phyloP scores from a whole-genome alignment of 768 basidiomycete species.

The Boletales sp. region DNA sequence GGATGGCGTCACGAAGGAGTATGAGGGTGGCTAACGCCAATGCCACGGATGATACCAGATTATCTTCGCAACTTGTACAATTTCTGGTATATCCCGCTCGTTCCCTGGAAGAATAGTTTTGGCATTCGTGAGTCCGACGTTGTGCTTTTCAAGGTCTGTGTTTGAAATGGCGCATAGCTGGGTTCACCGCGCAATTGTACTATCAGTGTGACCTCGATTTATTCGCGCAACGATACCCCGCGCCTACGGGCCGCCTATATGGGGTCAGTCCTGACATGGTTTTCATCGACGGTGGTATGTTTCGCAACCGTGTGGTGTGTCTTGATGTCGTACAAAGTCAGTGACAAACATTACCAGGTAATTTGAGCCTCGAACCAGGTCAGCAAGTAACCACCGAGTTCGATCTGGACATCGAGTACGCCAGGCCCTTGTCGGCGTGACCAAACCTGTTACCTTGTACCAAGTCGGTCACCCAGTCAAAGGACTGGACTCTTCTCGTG shows the following conservation, averaged over 20 bases:
- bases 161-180: slow-evolving; percentile 35
- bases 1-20: slow-evolving; percentile 12
- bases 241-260: no score
- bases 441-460: slow-evolving; percentile 34
- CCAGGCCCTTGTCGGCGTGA: slow-evolving; percentile 39
- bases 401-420: slow-evolving; percentile 70
- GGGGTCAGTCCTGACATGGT: slow-evolving; percentile 20
- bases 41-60: slow-evolving; percentile 10
- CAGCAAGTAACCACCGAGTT: no score
- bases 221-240: slow-evolving; percentile 37
- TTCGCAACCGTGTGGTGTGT: neutral
- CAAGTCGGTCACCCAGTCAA: slow-evolving; percentile 38
- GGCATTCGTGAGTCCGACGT: slow-evolving; percentile 43
- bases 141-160: neutral
- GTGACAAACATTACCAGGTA: slow-evolving; percentile 33
- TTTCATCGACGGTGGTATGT: slow-evolving; percentile 45
- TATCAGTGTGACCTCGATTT: slow-evolving; percentile 43
- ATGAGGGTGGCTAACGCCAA: neutral
- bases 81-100: slow-evolving; percentile 43
- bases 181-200: slow-evolving; percentile 50
- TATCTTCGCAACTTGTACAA: slow-evolving; percentile 60
- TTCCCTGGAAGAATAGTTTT: slow-evolving; percentile 45
- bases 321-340: neutral
- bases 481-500: slow-evolving; percentile 16
- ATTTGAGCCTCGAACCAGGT: slow-evolving; percentile 40